Conservation (phyloP, 1,139 yeast species). For the Candida sojae region DNA sequence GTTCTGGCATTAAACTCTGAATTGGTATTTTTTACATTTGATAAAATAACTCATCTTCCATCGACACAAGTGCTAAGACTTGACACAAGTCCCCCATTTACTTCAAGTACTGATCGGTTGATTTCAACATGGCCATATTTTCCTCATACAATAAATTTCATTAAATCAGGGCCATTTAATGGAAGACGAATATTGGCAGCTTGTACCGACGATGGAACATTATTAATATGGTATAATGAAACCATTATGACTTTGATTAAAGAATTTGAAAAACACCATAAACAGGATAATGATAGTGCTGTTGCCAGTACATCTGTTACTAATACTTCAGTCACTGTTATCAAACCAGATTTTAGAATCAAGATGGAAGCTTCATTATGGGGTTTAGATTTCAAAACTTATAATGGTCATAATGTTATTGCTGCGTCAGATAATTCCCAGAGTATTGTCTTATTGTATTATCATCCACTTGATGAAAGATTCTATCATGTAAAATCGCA, state of each 20-base stretch:
- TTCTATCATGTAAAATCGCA: constrained; percentile 42
- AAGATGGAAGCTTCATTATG: constrained; percentile 53
- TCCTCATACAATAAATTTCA: constrained; percentile 60
- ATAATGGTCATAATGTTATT: constrained; percentile 36
- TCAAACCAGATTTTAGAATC: constrained; percentile 38
- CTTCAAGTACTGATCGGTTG: constrained; percentile 37
- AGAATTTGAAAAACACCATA: constrained; percentile 9
- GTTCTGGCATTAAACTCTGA: constrained; percentile 33
- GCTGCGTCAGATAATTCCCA: constrained; percentile 63
- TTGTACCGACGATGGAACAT: constrained; percentile 60
- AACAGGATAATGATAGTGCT: constrained; percentile 8
- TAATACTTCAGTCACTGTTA: constrained; percentile 4
- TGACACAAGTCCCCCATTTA: constrained; percentile 41
- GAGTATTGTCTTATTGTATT: constrained; percentile 43
- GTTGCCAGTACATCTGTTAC: constrained; percentile 9
- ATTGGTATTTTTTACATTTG: constrained; percentile 30
- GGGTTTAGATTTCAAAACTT: constrained; percentile 55
- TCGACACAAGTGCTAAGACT: constrained; percentile 28
- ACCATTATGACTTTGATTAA: constrained; percentile 23
- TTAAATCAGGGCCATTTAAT: constrained; percentile 31
- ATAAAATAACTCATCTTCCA: constrained; percentile 26
- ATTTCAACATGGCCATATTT: constrained; percentile 50
- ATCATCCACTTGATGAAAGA: constrained; percentile 24
- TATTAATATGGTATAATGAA: constrained; percentile 44
- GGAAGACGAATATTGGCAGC: constrained; percentile 40